A percentile compares a stretch with the other conserved stretches of the same genome.
Conservation (phyloP, 352 stramenopile species). For the Phytophthora agathidicida region DNA sequence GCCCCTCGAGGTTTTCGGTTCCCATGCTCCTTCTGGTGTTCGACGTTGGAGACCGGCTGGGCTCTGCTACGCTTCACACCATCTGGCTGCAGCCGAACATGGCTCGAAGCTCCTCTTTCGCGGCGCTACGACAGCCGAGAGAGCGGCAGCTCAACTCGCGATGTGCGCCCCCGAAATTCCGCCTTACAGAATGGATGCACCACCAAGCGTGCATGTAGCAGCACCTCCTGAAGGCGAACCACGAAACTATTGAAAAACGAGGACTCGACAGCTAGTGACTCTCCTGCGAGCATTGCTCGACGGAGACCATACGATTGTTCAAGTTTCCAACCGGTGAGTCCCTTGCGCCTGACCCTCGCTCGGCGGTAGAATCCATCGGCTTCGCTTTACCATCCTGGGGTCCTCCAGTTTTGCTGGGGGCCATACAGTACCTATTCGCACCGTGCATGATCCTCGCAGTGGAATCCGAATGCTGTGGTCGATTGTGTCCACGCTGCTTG, state of each 20-base stretch:
- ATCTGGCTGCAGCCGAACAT: constrained; percentile 7
- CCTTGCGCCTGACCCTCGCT: constrained; percentile 14
- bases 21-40: constrained; percentile 22
- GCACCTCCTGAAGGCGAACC: not conserved
- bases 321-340: constrained; percentile 15
- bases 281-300: not conserved
- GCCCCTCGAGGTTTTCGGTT: constrained; percentile 16
- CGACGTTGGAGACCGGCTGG: not conserved
- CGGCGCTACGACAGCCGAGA: constrained; percentile 12
- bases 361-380: constrained; percentile 14
- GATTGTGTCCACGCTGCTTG: constrained; percentile 16
- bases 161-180: constrained; percentile 5
- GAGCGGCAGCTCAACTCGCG: constrained; percentile 15
- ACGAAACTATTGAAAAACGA: constrained; percentile 2
- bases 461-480: constrained; percentile 16
- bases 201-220: not conserved
- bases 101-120: constrained; percentile 20
- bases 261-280: not conserved
- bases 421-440: constrained; percentile 12
- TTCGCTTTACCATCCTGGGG: no score
- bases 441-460: constrained; percentile 3
- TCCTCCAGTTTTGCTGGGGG: no score
- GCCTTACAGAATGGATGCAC: constrained; percentile 10
- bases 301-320: not conserved
- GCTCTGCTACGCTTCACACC: constrained; percentile 6